Evolutionary conservation across 371 early-diverging fungal genomes (phyloP), one percentile per base, ranked within the genome.

Genomic region (Lichtheimia ramosa): DNA sequence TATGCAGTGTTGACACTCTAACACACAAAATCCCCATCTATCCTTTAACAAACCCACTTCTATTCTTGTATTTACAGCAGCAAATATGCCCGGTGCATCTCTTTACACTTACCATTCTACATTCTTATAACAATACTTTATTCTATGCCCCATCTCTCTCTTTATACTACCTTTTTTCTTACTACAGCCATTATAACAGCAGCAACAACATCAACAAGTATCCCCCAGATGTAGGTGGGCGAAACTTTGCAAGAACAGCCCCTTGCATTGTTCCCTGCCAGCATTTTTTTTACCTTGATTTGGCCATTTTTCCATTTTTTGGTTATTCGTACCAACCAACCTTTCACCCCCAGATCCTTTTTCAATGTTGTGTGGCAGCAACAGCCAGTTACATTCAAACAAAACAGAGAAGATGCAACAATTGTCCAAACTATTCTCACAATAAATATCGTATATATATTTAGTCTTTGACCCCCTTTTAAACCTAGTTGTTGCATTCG

Each of bases 1-100:
- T 62, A 62, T 62, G 62, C 62, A 62, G 50, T 56, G 56, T 62
- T 62, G 62, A 62, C 62, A 62, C 62, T 21, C 46, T 7, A 1
- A n/a, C 46, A 18, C 21, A n/a, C 25, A 46, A 46, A 34, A 34
- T 34, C 34, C 34, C 34, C 34, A 34, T 34, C 51, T 46, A 7
- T 51, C 28, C 43, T 43, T 43, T 43, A 43, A 15, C n/a, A 43
- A 14, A 25, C 51, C 34, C n/a, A 21, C 39, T 41, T 48, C 25
- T 49, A 20, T 24, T n/a, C 28, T 42, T 62, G 50, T 48, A 5
- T 56, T 43, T 20, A n/a, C 42, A 15, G 18, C 39, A n/a, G 18
- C 21, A n/a, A 18, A 34, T 62, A 62, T 62, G 62, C 62, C 56
- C 46, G 59, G 59, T 62, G 62, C 62, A 61, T 55, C 34, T 34